Percentiles rank a stretch among this genome's conserved stretches.
Evolutionary conservation across 2,329 filamentous ascomycete genomes (phyloP).

Genomic region (Fusarium denticulatum): DNA sequence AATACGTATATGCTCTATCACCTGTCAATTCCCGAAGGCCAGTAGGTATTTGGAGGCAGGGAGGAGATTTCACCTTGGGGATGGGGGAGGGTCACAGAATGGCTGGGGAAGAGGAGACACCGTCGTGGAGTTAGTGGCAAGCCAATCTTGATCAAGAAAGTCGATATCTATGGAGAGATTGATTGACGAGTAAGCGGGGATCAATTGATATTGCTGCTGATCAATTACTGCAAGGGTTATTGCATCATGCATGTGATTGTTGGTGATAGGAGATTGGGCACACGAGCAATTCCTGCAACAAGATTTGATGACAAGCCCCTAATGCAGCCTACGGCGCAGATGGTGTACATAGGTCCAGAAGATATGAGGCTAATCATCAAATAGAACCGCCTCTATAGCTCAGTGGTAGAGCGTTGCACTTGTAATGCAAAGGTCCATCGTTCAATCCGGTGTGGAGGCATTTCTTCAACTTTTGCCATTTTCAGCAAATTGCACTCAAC

Average conservation of each 20-base stretch:
- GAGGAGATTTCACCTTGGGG: too few species aligned
- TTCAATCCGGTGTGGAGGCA: slow-evolving; percentile 34
- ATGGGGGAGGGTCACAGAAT: not conserved
- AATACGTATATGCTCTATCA: not conserved
- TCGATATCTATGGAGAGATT: not conserved
- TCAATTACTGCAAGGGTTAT: not conserved
- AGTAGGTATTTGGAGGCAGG: not conserved
- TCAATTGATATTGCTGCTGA: not conserved
- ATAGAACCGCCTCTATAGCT: slow-evolving; percentile 22
- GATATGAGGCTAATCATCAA: too few species aligned
- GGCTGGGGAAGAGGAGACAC: not conserved
- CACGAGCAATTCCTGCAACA: slow-evolving; percentile 2
- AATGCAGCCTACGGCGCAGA: fast-evolving
- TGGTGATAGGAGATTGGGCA: not conserved
- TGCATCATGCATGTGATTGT: not conserved
- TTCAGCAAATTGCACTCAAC: not conserved
- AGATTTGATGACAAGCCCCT: not conserved
- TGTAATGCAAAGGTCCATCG: slow-evolving; percentile 33
- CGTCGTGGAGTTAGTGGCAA: not conserved
- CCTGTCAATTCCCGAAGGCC: not conserved
- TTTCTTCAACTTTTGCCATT: not conserved
- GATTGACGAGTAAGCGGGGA: not conserved
- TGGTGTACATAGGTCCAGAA: not conserved
- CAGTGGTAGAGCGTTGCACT: slow-evolving; percentile 33
- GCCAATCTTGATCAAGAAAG: not conserved